Conservation (phyloP, 345 rosid genomes). For the Moringa oleifera region DNA sequence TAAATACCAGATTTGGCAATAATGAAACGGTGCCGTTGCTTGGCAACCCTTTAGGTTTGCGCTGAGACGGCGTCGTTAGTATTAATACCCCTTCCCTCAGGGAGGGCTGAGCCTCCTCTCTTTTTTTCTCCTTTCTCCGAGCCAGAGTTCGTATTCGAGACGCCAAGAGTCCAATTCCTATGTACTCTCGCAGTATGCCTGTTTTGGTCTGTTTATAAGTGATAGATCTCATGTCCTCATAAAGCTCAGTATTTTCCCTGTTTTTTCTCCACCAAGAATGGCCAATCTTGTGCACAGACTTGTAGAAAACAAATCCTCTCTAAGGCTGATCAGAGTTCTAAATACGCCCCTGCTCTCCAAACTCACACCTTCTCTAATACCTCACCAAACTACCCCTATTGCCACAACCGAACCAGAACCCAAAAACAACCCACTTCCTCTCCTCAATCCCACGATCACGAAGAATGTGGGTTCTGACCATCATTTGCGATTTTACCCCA, state of each 20-base stretch:
- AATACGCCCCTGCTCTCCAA: conserved; percentile 10
- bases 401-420: not conserved
- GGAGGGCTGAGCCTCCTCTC: no score
- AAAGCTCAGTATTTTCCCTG: no score
- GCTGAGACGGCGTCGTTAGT: no score
- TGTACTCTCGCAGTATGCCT: no score
- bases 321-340: conserved; percentile 18
- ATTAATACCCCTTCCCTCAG: no score
- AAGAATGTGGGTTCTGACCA: conserved; percentile 9
- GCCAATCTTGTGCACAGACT: conserved; percentile 32
- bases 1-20: no score
- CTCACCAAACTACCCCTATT: conserved; percentile 1
- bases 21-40: no score
- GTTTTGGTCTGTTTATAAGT: no score
- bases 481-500: conserved; percentile 28
- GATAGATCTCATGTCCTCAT: no score
- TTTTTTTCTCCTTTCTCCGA: no score
- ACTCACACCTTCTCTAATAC: conserved; percentile 5
- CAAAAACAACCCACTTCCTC: conserved; percentile 15
- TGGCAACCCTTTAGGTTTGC: conserved; percentile 3
- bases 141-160: no score
- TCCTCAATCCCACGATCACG: conserved; percentile 7
- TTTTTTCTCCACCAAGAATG: conserved; percentile 22
- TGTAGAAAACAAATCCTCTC: conserved; percentile 22
- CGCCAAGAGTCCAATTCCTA: no score